Evolutionary conservation across 495 filamentous ascomycete species (phyloP).

Genomic region (Rostrohypoxylon terebratum): DNA sequence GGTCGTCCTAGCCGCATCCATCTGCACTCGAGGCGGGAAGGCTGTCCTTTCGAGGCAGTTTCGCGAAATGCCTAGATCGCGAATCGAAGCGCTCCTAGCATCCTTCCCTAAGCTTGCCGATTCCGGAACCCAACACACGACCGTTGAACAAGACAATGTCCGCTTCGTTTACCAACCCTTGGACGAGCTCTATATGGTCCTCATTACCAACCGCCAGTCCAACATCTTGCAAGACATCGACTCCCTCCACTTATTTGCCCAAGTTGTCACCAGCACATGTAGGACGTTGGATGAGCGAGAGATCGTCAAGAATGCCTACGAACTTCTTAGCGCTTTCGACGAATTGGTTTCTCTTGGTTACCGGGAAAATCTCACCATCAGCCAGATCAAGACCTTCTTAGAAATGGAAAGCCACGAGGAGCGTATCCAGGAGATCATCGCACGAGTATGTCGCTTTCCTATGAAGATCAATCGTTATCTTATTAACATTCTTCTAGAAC

Average conservation of each 20-base stretch:
- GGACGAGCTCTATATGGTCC: constrained; percentile 98
- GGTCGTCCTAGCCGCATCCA: constrained; percentile 98
- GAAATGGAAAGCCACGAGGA: constrained; percentile 99
- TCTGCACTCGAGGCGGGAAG: constrained; percentile 98
- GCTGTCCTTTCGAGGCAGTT: constrained; percentile 97
- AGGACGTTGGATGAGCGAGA: constrained; percentile 95
- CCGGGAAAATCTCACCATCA: constrained; percentile 91
- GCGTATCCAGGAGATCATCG: constrained; percentile 97
- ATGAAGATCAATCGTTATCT: background rate
- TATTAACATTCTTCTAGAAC: constrained; percentile 70
- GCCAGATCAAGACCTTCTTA: constrained; percentile 97
- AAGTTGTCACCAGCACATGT: constrained; percentile 96
- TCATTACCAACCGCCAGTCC: constrained; percentile 98
- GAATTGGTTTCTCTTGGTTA: constrained; percentile 96
- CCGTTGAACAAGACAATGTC: constrained; percentile 98
- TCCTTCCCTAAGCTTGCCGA: constrained; percentile 97
- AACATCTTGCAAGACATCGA: constrained; percentile 99
- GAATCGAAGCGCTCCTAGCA: constrained; percentile 94
- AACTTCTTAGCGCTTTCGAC: constrained; percentile 94
- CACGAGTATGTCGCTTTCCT: constrained; percentile 69
- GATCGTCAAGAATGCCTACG: constrained; percentile 92
- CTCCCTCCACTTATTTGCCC: constrained; percentile 94
- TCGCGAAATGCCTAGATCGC: constrained; percentile 92
- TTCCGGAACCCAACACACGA: constrained; percentile 94
- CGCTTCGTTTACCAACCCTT: constrained; percentile 99